These are phyloP conservation scores for Rhizopus delemar DNA, from an alignment of 371 early-diverging fungal species.

Conservation along the genomic window DNA sequence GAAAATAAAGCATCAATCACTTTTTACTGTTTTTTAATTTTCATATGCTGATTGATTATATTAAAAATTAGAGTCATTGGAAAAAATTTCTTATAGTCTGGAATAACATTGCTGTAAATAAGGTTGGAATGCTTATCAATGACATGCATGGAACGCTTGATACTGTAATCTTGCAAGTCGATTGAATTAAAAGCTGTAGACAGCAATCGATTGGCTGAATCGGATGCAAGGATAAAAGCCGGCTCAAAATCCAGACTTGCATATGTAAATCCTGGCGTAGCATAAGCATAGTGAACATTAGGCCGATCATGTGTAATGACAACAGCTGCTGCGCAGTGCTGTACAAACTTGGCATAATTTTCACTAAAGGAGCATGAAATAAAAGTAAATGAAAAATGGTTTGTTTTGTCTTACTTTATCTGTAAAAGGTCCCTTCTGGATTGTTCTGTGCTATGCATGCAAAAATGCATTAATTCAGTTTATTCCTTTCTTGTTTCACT, in stretches of 20 bases:
- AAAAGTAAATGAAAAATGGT: neutral
- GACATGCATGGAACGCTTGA: conserved; percentile 17
- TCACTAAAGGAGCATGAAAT: conserved; percentile 1
- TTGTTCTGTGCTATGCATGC: conserved; percentile 12
- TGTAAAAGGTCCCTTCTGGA: conserved; percentile 19
- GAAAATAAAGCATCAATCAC: neutral
- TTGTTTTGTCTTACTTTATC: conserved; percentile 20
- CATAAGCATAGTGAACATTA: conserved; percentile 13
- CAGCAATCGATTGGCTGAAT: conserved; percentile 13
- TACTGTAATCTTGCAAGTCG: neutral
- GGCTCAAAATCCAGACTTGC: conserved; percentile 19
- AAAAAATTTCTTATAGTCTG: neutral
- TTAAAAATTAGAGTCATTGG: conserved; percentile 12
- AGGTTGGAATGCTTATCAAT: conserved; percentile 9
- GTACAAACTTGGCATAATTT: conserved; percentile 5
- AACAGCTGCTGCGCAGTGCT: conserved; percentile 14
- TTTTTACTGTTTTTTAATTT: neutral
- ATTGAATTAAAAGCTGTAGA: conserved; percentile 15
- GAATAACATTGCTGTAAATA: conserved; percentile 5
- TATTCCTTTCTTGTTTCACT: neutral
- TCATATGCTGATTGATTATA: neutral
- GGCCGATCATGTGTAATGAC: conserved; percentile 25
- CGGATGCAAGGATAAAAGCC: conserved; percentile 22
- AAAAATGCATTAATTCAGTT: neutral
- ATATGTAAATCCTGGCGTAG: conserved; percentile 9